Conservation (phyloP, 352 stramenopile genomes). For the Phytophthora pisi region DNA sequence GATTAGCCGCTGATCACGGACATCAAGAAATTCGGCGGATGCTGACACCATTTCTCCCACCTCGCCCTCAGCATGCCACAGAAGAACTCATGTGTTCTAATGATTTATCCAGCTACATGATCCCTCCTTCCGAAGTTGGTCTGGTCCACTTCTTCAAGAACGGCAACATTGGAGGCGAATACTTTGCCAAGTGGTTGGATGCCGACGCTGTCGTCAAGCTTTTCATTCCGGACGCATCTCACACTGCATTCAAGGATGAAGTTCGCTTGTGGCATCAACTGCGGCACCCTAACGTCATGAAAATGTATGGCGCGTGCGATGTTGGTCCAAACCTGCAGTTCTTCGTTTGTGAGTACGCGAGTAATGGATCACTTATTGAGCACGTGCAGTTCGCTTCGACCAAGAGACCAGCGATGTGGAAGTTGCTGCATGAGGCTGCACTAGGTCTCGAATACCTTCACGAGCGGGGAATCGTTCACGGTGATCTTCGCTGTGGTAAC, state of each 20-base stretch:
- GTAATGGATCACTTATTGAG: conserved; percentile 8
- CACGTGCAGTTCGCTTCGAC: not conserved
- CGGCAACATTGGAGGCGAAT: conserved; percentile 11
- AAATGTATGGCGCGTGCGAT: conserved; percentile 21
- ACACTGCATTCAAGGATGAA: conserved; percentile 3
- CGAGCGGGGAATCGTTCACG: conserved; percentile 19
- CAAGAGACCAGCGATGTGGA: conserved; percentile 1
- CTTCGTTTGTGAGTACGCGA: conserved; percentile 22
- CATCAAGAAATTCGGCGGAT: conserved; percentile 3
- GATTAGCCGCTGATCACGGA: not conserved
- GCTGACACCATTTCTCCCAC: conserved; percentile 1
- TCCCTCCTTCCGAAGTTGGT: conserved; percentile 13
- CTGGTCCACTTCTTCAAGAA: not conserved
- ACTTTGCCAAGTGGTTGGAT: conserved; percentile 21
- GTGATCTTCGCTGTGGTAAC: conserved; percentile 35
- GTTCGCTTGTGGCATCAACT: conserved; percentile 15
- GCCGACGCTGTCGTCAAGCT: conserved; percentile 18
- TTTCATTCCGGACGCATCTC: conserved; percentile 1
- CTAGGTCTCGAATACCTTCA: conserved; percentile 19
- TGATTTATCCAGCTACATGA: not conserved
- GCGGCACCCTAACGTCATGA: conserved; percentile 28
- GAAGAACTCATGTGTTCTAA: not conserved
- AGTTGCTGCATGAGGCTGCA: conserved; percentile 14
- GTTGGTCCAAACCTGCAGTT: conserved; percentile 10
- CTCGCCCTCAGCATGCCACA: too few relatives aligned